Evolutionary conservation across 225 moss, liverwort and hornwort genomes (phyloP).

Genomic region (Pseudoscleropodium purum): DNA sequence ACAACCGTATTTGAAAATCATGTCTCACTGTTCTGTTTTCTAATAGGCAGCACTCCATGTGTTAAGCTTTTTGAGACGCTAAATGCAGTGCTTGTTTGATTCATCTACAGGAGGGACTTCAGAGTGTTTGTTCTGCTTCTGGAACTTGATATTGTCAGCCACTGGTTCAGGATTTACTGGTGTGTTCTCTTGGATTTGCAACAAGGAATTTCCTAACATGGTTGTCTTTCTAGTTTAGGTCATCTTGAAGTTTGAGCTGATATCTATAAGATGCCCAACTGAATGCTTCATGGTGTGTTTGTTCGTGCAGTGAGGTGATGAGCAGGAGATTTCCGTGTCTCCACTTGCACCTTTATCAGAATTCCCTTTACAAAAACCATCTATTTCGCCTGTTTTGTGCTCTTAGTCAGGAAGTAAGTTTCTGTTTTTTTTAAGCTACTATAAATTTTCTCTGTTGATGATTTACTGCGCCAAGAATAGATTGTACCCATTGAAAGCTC

Average conservation of each 20-base stretch:
- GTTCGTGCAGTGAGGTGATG: slow-evolving; percentile 14
- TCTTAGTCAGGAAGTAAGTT: slow-evolving; percentile 24
- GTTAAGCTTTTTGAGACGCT: neutral
- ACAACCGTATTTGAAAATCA: neutral
- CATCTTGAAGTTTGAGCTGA: neutral
- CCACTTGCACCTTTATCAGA: slow-evolving; percentile 12
- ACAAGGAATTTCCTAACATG: neutral
- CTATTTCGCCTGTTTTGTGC: slow-evolving; percentile 12
- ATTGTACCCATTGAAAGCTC: neutral
- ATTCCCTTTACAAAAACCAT: slow-evolving; percentile 2
- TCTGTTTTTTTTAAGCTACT: neutral
- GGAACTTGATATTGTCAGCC: slow-evolving; percentile 28
- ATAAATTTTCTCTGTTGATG: neutral
- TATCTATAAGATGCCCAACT: neutral
- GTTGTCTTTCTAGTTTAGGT: neutral
- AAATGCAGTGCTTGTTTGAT: neutral
- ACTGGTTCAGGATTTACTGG: slow-evolving; percentile 42
- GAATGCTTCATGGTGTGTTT: neutral
- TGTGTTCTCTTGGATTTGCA: neutral
- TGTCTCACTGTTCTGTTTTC: neutral
- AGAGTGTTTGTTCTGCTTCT: slow-evolving; percentile 23
- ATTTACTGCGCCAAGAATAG: neutral
- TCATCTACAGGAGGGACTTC: slow-evolving; percentile 21
- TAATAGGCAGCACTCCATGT: neutral
- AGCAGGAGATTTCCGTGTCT: slow-evolving; percentile 14